These are phyloP conservation scores for Aureobasidium subglaciale DNA, from an alignment of 2,329 filamentous ascomycete species.

Conservation along the genomic window DNA sequence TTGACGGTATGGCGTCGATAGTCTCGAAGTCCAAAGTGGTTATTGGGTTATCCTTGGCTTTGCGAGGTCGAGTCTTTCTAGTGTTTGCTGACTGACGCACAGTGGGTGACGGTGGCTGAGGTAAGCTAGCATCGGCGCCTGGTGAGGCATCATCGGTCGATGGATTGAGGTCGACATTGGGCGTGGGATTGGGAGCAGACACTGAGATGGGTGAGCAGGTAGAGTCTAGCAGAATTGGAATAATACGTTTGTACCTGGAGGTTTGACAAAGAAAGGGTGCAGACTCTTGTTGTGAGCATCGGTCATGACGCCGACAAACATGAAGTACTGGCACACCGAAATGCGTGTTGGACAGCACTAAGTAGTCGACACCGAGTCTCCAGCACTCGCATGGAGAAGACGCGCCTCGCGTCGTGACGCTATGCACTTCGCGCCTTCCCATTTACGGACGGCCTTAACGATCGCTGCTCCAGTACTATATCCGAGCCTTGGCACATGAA, in stretches of 20 bases:
- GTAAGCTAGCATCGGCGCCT: neutral
- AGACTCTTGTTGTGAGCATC: conserved; percentile 13
- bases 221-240: neutral
- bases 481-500: neutral
- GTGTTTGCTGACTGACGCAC: neutral
- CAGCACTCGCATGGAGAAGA: neutral
- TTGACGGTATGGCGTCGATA: neutral
- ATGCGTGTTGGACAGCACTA: too few relatives aligned
- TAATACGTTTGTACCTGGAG: neutral
- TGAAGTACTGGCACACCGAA: too few relatives aligned
- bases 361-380: neutral
- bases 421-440: neutral
- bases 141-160: neutral
- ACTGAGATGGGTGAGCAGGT: neutral
- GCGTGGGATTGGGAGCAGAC: neutral
- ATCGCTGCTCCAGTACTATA: neutral
- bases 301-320: conserved; percentile 13
- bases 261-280: conserved; percentile 17
- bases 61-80: neutral
- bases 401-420: neutral
- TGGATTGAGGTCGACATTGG: neutral
- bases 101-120: neutral
- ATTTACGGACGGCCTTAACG: conserved; percentile 1
- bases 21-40: neutral
- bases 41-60: neutral